Evolutionary conservation across 192 early-diverging fungal species (phyloP).

Genomic region (Phlyctochytrium planicorne): DNA sequence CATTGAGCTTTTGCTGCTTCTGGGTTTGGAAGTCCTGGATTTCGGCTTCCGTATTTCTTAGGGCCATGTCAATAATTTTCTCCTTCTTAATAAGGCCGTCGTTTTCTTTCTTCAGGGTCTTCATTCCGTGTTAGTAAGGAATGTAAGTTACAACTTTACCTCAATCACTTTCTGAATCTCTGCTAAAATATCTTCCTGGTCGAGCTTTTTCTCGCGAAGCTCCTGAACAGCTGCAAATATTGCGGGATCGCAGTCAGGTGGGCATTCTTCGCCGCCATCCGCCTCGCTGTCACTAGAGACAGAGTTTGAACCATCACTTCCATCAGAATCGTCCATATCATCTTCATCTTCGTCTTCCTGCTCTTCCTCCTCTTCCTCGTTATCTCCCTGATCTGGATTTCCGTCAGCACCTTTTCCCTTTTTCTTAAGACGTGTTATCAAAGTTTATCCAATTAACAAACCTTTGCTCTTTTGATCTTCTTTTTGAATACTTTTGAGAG

Average conservation of each 20-base stretch:
- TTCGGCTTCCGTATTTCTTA: slow-evolving; percentile 52
- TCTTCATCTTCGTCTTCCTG: slow-evolving; percentile 41
- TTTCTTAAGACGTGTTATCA: slow-evolving; percentile 37
- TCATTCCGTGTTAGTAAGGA: background rate
- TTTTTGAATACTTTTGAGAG: slow-evolving; percentile 59
- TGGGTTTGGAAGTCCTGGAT: slow-evolving; percentile 70
- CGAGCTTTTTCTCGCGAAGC: slow-evolving; percentile 51
- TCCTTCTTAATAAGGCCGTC: slow-evolving; percentile 62
- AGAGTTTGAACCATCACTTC: slow-evolving; percentile 34
- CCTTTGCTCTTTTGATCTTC: slow-evolving; percentile 61
- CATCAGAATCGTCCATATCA: slow-evolving; percentile 48
- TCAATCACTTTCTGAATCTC: slow-evolving; percentile 66
- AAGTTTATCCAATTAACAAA: slow-evolving; percentile 18
- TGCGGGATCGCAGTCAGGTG: slow-evolving; percentile 48
- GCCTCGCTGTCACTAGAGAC: slow-evolving; percentile 33
- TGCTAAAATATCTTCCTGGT: slow-evolving; percentile 54
- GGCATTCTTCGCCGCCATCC: slow-evolving; percentile 50
- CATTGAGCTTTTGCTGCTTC: slow-evolving; percentile 65
- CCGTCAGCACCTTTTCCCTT: slow-evolving; percentile 37
- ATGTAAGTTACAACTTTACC: slow-evolving; percentile 22
- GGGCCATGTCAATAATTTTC: slow-evolving; percentile 50
- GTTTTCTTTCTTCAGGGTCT: slow-evolving; percentile 64
- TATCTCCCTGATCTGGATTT: slow-evolving; percentile 24
- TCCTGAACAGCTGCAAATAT: slow-evolving; percentile 39
- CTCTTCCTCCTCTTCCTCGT: slow-evolving; percentile 37